Base-by-base conservation (phyloP, 306 rosid species). In the Arachis stenosperma region DNA sequence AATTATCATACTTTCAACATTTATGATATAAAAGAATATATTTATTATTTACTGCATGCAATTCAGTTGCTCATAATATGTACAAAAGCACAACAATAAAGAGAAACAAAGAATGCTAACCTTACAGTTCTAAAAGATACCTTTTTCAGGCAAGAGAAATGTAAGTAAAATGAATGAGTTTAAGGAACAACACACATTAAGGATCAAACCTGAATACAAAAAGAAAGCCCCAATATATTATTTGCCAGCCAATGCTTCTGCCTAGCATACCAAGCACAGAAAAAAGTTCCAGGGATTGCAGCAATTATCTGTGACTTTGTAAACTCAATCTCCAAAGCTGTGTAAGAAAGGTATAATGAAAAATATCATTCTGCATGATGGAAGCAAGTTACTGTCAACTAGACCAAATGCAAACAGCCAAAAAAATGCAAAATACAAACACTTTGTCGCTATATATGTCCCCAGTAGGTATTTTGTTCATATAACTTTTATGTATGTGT, bases 251-350 rank as follows among this genome's bases (percentile, higher is more conserved):
- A 92, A 70, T 92, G 98, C 84, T 92, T 92, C 85, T 57, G 78
- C 13, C 75, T 65, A 69, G 90, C 96, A 77, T 92, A 92, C 98
- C 98, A 92, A 36, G 77, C 98, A 84, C 98, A 92, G 74, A 92
- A 92, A 74, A 92, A 92, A 75, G 91, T 86, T 73, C 96, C 98
- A 70, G 96, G 96, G 33, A 89, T 86, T 69, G 89, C 90, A 72
- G 98, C 90, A 74, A 92, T 48, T 47, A 92, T 60, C 81, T 92
- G 98, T 63, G 96, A 88, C 84, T 83, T 89, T 51, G 98, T 89
- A 85, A 92, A 92, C 87, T 92, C 96, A 59, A 92, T 79, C 90
- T 92, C 96, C 89, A 92, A 76, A 86, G 96, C 96, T 92, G 96
- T 88, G 81, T 72, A 88, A 86, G 84, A 90, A 92, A 78, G 77